Base-by-base conservation (phyloP, 140 eudicot species). In the Anethum foeniculum region DNA sequence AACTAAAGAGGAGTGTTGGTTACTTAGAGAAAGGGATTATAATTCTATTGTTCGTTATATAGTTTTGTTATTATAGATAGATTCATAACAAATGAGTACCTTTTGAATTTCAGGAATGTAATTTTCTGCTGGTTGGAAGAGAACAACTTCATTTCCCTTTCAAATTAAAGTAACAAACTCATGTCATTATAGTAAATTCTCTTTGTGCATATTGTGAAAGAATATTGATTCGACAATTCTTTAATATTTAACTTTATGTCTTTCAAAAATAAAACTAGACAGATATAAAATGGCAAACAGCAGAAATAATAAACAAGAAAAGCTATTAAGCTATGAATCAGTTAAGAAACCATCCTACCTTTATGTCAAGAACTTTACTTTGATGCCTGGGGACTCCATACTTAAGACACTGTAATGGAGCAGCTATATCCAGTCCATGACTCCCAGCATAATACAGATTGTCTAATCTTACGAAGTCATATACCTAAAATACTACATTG, bases 381-480 rank as follows among this genome's bases (percentile, higher is more conserved):
- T 84, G 85, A 43, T 71, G 68, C 64, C 69, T 49, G 43, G 74
- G 60, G 56, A 80, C 64, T 80, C 79, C 68, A 62, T 34, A 44
- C 38, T 52, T 52, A 28, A 23, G 18, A 76, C 82, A 78, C 80
- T 76, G 89, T 44, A 71, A 74, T 65, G 89, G 89, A 60, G 87
- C 87, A 44, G 86, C 86, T 58, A 86, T 86, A 75, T 86, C 89
- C 62, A 86, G 77, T 41, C 87, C 89, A 83, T 86, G 89, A 75
- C 89, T 86, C 68, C 89, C 89, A 78, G 89, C 89, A 78, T 86
- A 86, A 65, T 86, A 86, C 18, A 83, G 32, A 64, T 86, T 82
- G 71, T 86, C 86, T 77, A 86, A 71, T 48, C 81, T 76, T 44
- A 86, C 89, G 71, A 86, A 86, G 30, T 83, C 86, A 80, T 86